phyloP scores from a whole-genome alignment of 2,329 filamentous ascomycete species.

The Curvularia verruculosa region DNA sequence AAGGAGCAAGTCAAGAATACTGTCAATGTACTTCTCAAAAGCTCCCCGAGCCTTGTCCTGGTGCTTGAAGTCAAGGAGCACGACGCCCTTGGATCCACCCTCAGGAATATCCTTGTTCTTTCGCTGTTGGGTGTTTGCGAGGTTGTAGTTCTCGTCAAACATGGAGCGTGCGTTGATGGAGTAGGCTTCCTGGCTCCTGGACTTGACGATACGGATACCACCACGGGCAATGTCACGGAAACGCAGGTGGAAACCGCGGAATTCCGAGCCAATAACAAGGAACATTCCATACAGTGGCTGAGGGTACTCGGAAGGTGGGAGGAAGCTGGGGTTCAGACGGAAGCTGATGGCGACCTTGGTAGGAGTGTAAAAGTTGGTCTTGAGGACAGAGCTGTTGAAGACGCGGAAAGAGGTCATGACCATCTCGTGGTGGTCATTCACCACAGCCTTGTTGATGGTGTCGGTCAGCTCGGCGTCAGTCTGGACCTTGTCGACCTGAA shows the following conservation, averaged over 20 bases:
- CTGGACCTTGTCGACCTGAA: slow-evolving; percentile 68
- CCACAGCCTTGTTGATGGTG: slow-evolving; percentile 49
- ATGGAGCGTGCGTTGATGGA: slow-evolving; percentile 94
- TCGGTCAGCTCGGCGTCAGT: slow-evolving; percentile 47
- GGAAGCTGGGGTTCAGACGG: slow-evolving; percentile 85
- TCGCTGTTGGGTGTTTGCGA: slow-evolving; percentile 97
- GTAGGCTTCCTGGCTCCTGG: slow-evolving; percentile 93
- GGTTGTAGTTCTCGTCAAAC: slow-evolving; percentile 98
- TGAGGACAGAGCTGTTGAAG: slow-evolving; percentile 91
- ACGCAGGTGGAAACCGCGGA: slow-evolving; percentile 93
- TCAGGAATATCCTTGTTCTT: slow-evolving; percentile 99
- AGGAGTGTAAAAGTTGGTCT: slow-evolving; percentile 97
- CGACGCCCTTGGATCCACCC: slow-evolving; percentile 96
- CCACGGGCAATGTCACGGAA: slow-evolving; percentile 97
- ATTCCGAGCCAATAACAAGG: slow-evolving; percentile 94
- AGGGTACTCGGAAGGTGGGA: slow-evolving; percentile 90
- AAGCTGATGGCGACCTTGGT: slow-evolving; percentile 99
- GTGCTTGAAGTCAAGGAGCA: slow-evolving; percentile 89
- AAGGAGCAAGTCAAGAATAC: slow-evolving; percentile 91
- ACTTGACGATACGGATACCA: slow-evolving; percentile 98
- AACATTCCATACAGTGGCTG: slow-evolving; percentile 98
- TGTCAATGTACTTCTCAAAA: slow-evolving; percentile 99
- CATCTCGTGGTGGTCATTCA: slow-evolving; percentile 95
- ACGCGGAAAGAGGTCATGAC: slow-evolving; percentile 96
- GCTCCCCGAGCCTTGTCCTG: slow-evolving; percentile 91